These are phyloP conservation scores for Houttuynia cordata DNA, from an alignment of 164 flowering plant species.

Conservation along the genomic window DNA sequence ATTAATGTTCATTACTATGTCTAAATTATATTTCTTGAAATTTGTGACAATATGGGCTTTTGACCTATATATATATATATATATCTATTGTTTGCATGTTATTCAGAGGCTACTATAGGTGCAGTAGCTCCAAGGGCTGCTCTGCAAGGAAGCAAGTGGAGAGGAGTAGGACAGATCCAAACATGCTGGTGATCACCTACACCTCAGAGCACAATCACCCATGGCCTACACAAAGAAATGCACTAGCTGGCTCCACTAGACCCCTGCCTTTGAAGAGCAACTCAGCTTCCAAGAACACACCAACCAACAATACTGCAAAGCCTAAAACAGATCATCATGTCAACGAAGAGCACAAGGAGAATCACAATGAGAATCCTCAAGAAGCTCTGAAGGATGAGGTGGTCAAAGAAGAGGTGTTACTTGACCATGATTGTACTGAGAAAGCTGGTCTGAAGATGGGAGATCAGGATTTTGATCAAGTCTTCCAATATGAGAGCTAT, in stretches of 20 bases:
- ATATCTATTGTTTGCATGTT: too few relatives aligned
- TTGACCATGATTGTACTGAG: slow-evolving; percentile 8
- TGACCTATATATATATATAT: too few relatives aligned
- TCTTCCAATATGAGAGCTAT: slow-evolving; percentile 7
- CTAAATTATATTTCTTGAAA: background rate
- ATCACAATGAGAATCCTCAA: slow-evolving; percentile 5
- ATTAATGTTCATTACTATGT: too few relatives aligned
- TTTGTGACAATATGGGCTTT: too few relatives aligned
- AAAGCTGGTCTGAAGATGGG: slow-evolving; percentile 14
- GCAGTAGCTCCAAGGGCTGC: slow-evolving; percentile 93
- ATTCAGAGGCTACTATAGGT: slow-evolving; percentile 80
- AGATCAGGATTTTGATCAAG: slow-evolving; percentile 15
- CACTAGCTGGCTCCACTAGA: slow-evolving; percentile 81
- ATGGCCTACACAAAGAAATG: slow-evolving; percentile 93
- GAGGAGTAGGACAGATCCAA: slow-evolving; percentile 79
- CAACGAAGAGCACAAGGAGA: slow-evolving; percentile 37
- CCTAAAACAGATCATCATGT: slow-evolving; percentile 8
- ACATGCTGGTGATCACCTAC: slow-evolving; percentile 86
- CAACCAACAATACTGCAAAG: slow-evolving; percentile 11
- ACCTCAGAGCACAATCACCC: slow-evolving; percentile 95
- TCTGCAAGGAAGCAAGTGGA: slow-evolving; percentile 91
- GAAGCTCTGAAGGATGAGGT: slow-evolving; percentile 2
- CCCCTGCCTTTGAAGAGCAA: slow-evolving; percentile 39
- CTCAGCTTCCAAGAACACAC: slow-evolving; percentile 16
- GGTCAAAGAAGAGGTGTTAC: slow-evolving; percentile 34